Base-by-base conservation (phyloP, 164 flowering plant species). In the Litsea cubeba region DNA sequence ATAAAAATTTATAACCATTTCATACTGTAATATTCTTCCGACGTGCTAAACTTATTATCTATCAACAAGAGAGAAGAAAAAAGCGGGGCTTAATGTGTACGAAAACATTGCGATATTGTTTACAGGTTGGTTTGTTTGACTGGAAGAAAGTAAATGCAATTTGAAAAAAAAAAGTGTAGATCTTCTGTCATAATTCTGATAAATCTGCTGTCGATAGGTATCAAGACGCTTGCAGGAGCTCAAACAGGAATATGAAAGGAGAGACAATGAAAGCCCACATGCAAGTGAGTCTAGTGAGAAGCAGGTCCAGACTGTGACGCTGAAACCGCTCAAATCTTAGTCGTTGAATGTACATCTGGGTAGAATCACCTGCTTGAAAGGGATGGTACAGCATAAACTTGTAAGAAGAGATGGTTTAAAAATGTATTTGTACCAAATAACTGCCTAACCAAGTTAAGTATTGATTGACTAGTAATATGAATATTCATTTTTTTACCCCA, bases 171-270 rank as follows among this genome's bases (percentile, higher is more conserved):
- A 30, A 30, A 4, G 35, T 40, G 46, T 8, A 40, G 46, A 40
- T 20, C 58, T 51, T 51, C 20, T 5, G 4, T 1, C 60, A 15
- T 54, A 54, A 54, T 14, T 18, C 60, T 54, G 60, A 54, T 20
- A 54, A 25, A 26, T 12, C 8, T 51, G 46, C 58, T 22, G 46
- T 73, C 32, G 2, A 67, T 67, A 82, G 84, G 84, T 80, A 65
- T 65, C 79, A 25, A 76, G 71, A 64, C 77, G 76, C 40, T 72
- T 78, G 75, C 82, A 80, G 69, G 85, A 80, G 77, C 81, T 82
- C 30, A 78, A 73, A 71, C 66, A 62, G 62, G 85, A 75, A 58
- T 74, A 80, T 40, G 75, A 71, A 65, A 78, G 70, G 50, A 75
- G 69, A 74, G 75, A 73, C 57, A 78, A 72, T 30, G 70, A 74